These are phyloP conservation scores for Citrus unshiu DNA, from an alignment of 345 rosid species.

Conservation along the genomic window DNA sequence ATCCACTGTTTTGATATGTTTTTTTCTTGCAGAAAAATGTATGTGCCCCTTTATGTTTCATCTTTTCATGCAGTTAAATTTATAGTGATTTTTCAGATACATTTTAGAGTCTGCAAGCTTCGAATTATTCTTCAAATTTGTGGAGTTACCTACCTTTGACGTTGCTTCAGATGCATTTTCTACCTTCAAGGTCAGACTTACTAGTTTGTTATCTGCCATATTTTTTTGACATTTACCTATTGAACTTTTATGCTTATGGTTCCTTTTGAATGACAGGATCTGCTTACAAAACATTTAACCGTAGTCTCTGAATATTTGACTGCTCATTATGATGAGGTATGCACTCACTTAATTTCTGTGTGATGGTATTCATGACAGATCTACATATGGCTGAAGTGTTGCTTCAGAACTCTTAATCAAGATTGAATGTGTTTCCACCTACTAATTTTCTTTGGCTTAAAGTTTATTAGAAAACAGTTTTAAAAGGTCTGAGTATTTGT, in stretches of 20 bases:
- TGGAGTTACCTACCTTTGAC: constrained; percentile 90
- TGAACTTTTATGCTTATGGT: constrained; percentile 6
- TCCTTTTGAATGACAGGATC: constrained; percentile 57
- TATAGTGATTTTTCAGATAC: constrained; percentile 77
- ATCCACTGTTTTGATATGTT: constrained; percentile 1
- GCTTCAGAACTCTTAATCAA: background rate
- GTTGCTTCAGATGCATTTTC: constrained; percentile 98
- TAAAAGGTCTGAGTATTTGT: background rate
- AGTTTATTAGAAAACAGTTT: background rate
- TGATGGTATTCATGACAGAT: background rate
- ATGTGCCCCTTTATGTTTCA: background rate
- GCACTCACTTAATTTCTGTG: constrained; percentile 10
- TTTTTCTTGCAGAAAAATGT: background rate
- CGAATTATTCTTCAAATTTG: constrained; percentile 91
- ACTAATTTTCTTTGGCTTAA: constrained; percentile 1
- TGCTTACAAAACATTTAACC: constrained; percentile 76
- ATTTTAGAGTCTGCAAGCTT: constrained; percentile 93
- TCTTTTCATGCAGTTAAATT: constrained; percentile 34
- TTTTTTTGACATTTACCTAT: constrained; percentile 7
- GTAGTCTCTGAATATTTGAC: constrained; percentile 77
- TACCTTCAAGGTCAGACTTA: constrained; percentile 79
- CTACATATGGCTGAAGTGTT: background rate
- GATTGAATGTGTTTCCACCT: constrained; percentile 1
- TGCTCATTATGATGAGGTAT: constrained; percentile 84
- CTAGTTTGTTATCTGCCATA: constrained; percentile 9